Evolutionary conservation across 2,329 filamentous ascomycete species (phyloP).

Genomic region (Verticillium nubilum): DNA sequence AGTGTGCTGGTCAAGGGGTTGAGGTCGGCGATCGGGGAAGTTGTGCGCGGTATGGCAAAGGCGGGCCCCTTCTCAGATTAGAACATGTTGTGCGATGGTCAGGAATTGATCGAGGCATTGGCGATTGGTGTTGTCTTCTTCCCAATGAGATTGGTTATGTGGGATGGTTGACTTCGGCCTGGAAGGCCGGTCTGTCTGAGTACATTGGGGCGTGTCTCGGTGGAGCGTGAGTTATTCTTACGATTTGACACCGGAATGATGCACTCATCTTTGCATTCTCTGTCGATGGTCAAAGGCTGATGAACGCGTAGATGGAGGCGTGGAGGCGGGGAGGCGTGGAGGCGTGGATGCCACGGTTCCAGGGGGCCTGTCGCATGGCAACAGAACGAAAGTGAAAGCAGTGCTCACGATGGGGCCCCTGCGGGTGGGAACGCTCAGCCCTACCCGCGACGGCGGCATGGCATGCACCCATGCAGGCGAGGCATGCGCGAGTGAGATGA

Average conservation of each 20-base stretch:
- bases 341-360: no score
- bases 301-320: neutral
- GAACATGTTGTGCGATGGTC: neutral
- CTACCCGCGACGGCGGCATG: neutral
- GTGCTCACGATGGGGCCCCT: neutral
- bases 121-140: neutral
- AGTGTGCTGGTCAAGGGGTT: neutral
- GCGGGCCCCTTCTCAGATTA: neutral
- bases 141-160: neutral
- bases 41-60: neutral
- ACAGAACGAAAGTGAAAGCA: neutral
- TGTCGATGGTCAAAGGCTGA: no score
- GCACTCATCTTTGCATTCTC: no score
- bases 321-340: no score
- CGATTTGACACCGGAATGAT: no score
- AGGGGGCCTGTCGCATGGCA: neutral
- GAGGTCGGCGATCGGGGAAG: neutral
- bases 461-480: neutral
- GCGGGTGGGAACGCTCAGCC: neutral
- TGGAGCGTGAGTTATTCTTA: no score
- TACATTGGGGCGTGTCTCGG: no score
- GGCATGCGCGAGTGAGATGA: neutral
- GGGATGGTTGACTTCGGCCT: no score
- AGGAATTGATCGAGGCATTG: neutral
- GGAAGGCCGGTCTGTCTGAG: no score